Base-by-base conservation (phyloP, 306 rosid species). In the Glycine latifolia region DNA sequence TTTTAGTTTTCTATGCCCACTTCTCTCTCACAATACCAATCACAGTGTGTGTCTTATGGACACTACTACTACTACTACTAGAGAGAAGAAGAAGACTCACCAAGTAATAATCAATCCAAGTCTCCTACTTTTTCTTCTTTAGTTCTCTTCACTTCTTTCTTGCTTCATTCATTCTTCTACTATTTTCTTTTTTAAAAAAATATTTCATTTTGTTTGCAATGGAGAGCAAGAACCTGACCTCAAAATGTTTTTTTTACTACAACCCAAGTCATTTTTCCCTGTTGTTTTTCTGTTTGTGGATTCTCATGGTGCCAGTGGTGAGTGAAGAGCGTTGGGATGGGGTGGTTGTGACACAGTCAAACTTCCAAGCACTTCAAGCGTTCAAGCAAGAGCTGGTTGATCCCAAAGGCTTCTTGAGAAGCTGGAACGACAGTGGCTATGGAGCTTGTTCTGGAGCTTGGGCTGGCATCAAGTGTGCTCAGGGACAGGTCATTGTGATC, bases 381-480 rank as follows among this genome's bases (percentile, higher is more conserved):
- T 85, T 94, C 87, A 94, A 92, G 87, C 90, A 87, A 31, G 98
- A 94, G 74, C 80, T 94, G 37, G 75, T 82, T 56, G 97, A 94
- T 78, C 97, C 98, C 6, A 82, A 88, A 80, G 98, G 98, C 74
- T 91, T 91, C 86, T 65, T 94, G 52, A 81, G 78, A 86, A 92
- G 91, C 85, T 94, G 97, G 98, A 94, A 94, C 71, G 97, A 89
- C 72, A 92, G 90, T 17, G 93, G 93, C 54, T 90, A 78, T 73
- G 98, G 97, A 58, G 97, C 98, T 54, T 92, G 98, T 76, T 92
- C 97, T 3, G 97, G 98, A 16, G 91, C 88, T 20, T 94, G 97
- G 98, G 86, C 55, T 67, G 98, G 98, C 16, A 92, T 94, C 77
- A 94, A 94, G 82, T 94, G 98, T 84, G 97, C 97, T 17, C 92